Conservation (phyloP, 2,329 filamentous ascomycete species). For the Alternaria dauci region DNA sequence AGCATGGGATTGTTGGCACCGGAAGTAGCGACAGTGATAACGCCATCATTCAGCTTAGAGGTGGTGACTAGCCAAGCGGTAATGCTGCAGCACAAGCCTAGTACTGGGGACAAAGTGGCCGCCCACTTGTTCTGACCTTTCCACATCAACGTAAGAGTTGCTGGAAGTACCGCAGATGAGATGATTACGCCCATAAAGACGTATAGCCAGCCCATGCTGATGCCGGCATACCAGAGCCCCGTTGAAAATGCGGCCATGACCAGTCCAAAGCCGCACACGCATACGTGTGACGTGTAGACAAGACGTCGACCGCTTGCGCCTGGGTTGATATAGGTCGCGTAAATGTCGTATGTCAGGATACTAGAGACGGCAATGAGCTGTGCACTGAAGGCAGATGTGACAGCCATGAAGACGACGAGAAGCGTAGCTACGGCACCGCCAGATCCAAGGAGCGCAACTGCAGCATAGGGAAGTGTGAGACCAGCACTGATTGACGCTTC, state of each 20-base stretch:
- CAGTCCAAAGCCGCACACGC: constrained; percentile 77
- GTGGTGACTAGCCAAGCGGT: constrained; percentile 56
- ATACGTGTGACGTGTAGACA: constrained; percentile 79
- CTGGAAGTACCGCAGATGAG: constrained; percentile 82
- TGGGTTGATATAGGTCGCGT: constrained; percentile 83
- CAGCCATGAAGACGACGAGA: constrained; percentile 59
- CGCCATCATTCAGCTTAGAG: constrained; percentile 42
- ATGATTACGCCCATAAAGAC: constrained; percentile 93
- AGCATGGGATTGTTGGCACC: constrained; percentile 84
- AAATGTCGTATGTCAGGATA: constrained; percentile 88
- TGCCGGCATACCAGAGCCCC: constrained; percentile 62
- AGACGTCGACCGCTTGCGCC: constrained; percentile 75
- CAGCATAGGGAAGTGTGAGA: constrained; percentile 45
- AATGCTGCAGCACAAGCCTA: constrained; percentile 73
- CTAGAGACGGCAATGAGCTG: constrained; percentile 74
- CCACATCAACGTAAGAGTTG: constrained; percentile 82
- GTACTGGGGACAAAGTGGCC: constrained; percentile 70
- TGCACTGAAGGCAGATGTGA: constrained; percentile 55
- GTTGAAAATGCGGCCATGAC: constrained; percentile 82
- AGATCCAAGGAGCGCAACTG: constrained; percentile 42
- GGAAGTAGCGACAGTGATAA: constrained; percentile 52
- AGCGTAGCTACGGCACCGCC: constrained; percentile 43
- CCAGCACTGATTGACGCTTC: constrained; percentile 37
- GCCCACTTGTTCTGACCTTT: constrained; percentile 79
- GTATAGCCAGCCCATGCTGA: constrained; percentile 82